Percentiles rank a stretch among this genome's conserved stretches.
phyloP scores from a whole-genome alignment of 192 early-diverging fungal species.

The Gryganskiella cystojenkinii region DNA sequence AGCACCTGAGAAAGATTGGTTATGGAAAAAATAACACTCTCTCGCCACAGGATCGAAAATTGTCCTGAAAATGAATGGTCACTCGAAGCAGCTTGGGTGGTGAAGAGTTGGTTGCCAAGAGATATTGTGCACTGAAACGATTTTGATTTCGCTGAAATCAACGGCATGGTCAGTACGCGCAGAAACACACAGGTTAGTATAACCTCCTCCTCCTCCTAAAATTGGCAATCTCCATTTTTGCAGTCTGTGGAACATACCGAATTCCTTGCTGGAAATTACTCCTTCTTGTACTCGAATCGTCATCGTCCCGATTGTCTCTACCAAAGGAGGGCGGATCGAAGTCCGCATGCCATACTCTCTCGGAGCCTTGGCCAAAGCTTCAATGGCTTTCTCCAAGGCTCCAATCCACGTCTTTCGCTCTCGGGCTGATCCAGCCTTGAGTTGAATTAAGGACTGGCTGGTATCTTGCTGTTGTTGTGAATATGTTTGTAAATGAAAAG shows the following conservation, averaged over 20 bases:
- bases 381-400: slow-evolving; percentile 27
- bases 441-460: slow-evolving; percentile 20
- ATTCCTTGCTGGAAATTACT: slow-evolving; percentile 24
- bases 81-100: slow-evolving; percentile 4
- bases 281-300: slow-evolving; percentile 32
- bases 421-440: slow-evolving; percentile 18
- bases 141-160: slow-evolving; percentile 33
- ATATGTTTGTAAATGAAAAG: slow-evolving; percentile 14
- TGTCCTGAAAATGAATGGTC: slow-evolving; percentile 27
- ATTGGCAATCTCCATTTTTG: no score
- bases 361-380: slow-evolving; percentile 27
- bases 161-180: no score
- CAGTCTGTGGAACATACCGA: slow-evolving; percentile 14
- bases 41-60: slow-evolving; percentile 34
- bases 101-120: slow-evolving; percentile 26
- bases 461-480: slow-evolving; percentile 2
- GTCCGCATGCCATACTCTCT: slow-evolving; percentile 38
- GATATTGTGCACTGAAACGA: slow-evolving; percentile 32
- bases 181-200: background rate
- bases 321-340: slow-evolving; percentile 34
- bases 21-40: slow-evolving; percentile 41
- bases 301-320: slow-evolving; percentile 38
- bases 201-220: no score
- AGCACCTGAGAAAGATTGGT: slow-evolving; percentile 22
- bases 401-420: slow-evolving; percentile 25